These are phyloP conservation scores for Verticillium longisporum DNA, from an alignment of 2,329 filamentous ascomycete genomes.

Conservation along the genomic window DNA sequence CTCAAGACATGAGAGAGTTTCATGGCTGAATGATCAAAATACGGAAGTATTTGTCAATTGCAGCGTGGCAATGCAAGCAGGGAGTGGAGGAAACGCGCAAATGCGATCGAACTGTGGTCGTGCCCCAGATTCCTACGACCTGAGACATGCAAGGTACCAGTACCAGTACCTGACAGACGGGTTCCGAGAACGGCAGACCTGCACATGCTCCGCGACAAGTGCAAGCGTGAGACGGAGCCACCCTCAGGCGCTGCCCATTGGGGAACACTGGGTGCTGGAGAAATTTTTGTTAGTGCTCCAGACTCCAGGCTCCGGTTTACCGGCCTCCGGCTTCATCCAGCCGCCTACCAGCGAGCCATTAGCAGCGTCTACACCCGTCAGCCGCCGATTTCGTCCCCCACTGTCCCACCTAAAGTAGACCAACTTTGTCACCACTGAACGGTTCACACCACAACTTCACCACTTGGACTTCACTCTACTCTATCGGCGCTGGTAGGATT, in stretches of 20 bases:
- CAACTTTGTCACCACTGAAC: not conserved
- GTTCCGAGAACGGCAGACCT: not conserved
- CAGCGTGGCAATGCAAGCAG: not conserved
- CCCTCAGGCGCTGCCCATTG: not conserved
- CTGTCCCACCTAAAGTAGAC: not conserved
- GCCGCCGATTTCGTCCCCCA: constrained; percentile 1
- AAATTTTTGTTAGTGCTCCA: constrained; percentile 1
- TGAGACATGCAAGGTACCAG: not conserved
- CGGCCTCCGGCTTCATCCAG: not conserved
- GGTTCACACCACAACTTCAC: not conserved
- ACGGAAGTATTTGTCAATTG: no score
- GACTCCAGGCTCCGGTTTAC: not conserved
- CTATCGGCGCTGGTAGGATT: not conserved
- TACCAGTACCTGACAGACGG: not conserved
- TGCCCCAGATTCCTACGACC: not conserved
- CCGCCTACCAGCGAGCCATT: not conserved
- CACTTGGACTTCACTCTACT: not conserved
- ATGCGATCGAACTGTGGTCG: not conserved
- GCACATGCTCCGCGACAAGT: not conserved
- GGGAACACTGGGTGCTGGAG: not conserved
- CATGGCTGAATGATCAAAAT: no score
- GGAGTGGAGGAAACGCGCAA: not conserved
- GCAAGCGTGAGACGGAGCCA: not conserved
- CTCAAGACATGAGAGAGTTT: no score
- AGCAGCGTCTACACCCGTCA: not conserved